Percentiles rank a stretch among this genome's conserved stretches.
phyloP scores from a whole-genome alignment of 768 basidiomycete genomes.

The Obba rivulosa region DNA sequence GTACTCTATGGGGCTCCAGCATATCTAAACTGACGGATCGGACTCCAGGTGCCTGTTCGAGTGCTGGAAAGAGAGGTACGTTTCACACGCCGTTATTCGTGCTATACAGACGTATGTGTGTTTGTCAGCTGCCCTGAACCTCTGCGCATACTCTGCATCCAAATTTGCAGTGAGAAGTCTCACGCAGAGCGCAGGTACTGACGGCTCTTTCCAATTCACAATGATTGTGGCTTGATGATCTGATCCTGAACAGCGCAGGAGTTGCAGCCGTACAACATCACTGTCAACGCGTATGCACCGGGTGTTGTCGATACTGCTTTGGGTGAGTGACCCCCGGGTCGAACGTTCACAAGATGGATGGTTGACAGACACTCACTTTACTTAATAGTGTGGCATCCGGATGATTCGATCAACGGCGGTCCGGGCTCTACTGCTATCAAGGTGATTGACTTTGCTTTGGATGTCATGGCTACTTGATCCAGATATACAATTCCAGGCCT shows the following conservation, averaged over 20 bases:
- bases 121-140: background rate
- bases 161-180: slow-evolving; percentile 26
- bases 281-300: slow-evolving; percentile 25
- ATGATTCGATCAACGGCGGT: slow-evolving; percentile 12
- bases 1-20: background rate
- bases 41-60: slow-evolving; percentile 13
- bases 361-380: background rate
- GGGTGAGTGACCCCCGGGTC: slow-evolving; percentile 9
- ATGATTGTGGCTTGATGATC: too few species aligned
- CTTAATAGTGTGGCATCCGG: slow-evolving; percentile 4
- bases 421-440: slow-evolving; percentile 6
- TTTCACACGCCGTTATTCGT: background rate
- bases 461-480: too few species aligned
- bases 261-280: slow-evolving; percentile 17
- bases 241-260: slow-evolving; percentile 8
- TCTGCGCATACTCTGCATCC: slow-evolving; percentile 16
- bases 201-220: background rate
- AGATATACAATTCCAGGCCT: background rate
- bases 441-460: background rate
- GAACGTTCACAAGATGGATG: too few species aligned
- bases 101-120: too few species aligned
- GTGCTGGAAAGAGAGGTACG: slow-evolving; percentile 9
- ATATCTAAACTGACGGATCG: background rate
- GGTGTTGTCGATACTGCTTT: slow-evolving; percentile 17
- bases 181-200: slow-evolving; percentile 22